Conservation (phyloP, 1,139 yeast species). For the Saccharomyces pastorianus region DNA sequence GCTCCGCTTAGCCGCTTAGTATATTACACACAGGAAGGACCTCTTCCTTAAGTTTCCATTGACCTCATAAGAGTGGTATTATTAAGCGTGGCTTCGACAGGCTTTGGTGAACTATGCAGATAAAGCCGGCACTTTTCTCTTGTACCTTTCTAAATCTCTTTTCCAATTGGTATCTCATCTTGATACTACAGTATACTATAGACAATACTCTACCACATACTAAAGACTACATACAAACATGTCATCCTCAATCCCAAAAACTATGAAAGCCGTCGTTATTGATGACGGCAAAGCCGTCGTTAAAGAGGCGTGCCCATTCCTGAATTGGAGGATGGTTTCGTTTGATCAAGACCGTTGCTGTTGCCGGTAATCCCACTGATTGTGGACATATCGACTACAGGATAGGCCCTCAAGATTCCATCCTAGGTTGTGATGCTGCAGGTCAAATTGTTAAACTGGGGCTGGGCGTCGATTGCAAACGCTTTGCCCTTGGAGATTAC, state of each 20-base stretch:
- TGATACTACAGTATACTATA: too few relatives aligned
- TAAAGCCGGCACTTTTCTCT: neutral
- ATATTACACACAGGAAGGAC: neutral
- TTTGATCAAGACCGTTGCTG: too few relatives aligned
- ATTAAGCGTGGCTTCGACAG: neutral
- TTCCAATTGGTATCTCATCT: neutral
- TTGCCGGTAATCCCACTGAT: too few relatives aligned
- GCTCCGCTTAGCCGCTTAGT: neutral
- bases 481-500: too few relatives aligned
- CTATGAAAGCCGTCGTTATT: conserved; percentile 33
- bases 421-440: too few relatives aligned
- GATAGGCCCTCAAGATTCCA: too few relatives aligned
- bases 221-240: too few relatives aligned
- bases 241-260: conserved; percentile 12
- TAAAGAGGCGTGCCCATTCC: conserved; percentile 34
- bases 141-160: neutral
- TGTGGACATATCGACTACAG: too few relatives aligned
- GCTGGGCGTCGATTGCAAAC: too few relatives aligned
- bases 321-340: conserved; percentile 21
- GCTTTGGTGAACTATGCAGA: neutral
- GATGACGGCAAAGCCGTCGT: conserved; percentile 27
- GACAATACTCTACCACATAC: too few relatives aligned
- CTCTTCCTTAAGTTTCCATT: neutral
- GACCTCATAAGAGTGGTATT: neutral
- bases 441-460: too few relatives aligned